Evolutionary conservation across 495 filamentous ascomycete species (phyloP), one percentile per base, ranked within the genome.

Genomic region (Peziza echinospora): DNA sequence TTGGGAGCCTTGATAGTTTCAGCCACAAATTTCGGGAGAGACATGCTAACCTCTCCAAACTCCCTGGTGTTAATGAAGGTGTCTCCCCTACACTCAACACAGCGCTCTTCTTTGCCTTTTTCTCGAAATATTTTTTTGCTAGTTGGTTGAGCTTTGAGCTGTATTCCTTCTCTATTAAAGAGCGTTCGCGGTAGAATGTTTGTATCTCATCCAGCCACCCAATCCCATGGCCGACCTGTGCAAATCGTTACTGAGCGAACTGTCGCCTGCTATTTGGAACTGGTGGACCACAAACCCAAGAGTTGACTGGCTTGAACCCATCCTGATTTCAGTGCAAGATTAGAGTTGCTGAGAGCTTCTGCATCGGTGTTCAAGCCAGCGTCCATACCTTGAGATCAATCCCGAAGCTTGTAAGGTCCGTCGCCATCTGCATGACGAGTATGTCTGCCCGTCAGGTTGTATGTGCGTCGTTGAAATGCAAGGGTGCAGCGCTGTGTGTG

Each of bases 141-240:
- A 99, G 66, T 2, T 74, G 76, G 48, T 73, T 81, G 28, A 99
- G 72, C 64, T 84, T 94, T 41, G 75, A 66, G 50, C 82, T 79
- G 62, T 99, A 94, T 60, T 96, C 91, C 63, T 93, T 94, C 63
- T 99, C 89, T 59, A 96, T 93, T 16, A 60, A 75, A 52, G 83
- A 84, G 45, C 91, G 73, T 62, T 99, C 89, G 25, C 89, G 78
- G 67, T 94, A 99, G 65, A 94, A 99, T 58, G 80, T 77, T 64
- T 96, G 83, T 53, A 94, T 82, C 57, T 99, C 89, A 55, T 94
- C 89, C 42, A 99, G 76, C 85, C 85, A 96, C 43, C 74, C 65
- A 58, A 96, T 91, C 48, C 86, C 85, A 58, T 79, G 77, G 46
- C 75, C 70, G 34, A 92, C 82, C 57, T 60, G 28, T 4, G 23